Percentiles rank a stretch among this genome's conserved stretches.
These are phyloP conservation scores for Corylus heterophylla DNA, from an alignment of 306 rosid species.

Conservation along the genomic window DNA sequence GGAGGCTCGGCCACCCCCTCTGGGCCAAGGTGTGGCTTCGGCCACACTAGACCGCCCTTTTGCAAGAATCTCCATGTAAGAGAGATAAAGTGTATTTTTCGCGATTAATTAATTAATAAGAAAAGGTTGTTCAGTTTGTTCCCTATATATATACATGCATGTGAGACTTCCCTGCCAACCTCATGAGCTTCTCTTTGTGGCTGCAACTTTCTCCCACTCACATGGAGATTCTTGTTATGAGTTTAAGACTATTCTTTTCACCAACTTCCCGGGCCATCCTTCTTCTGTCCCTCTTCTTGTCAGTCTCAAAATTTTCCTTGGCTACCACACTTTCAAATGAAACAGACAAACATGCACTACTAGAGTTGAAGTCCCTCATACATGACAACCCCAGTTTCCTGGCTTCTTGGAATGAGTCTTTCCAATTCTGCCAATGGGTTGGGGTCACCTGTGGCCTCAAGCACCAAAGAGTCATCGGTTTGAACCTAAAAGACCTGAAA, in stretches of 20 bases:
- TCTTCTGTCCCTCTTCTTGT: background rate
- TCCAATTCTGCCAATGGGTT: slow-evolving; percentile 15
- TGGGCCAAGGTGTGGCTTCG: no score
- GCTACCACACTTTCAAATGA: background rate
- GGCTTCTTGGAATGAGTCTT: slow-evolving; percentile 17
- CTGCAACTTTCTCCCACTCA: background rate
- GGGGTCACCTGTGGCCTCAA: slow-evolving; percentile 15
- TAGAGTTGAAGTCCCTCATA: slow-evolving; percentile 12
- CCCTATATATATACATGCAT: no score
- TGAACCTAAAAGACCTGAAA: background rate
- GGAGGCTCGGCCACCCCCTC: no score
- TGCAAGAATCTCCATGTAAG: no score
- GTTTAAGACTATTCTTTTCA: no score
- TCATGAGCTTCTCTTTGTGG: background rate
- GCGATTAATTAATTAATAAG: no score
- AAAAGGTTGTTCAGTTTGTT: no score
- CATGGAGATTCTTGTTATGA: background rate
- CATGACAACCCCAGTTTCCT: background rate
- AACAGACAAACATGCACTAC: slow-evolving; percentile 4
- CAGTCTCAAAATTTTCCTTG: background rate
- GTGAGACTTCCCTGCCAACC: no score
- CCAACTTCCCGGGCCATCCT: background rate
- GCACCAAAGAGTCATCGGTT: slow-evolving; percentile 14
- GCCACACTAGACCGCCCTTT: no score
- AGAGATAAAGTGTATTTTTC: no score